Conservation (phyloP, 179 eudicot species). For the Corrigiola litoralis region DNA sequence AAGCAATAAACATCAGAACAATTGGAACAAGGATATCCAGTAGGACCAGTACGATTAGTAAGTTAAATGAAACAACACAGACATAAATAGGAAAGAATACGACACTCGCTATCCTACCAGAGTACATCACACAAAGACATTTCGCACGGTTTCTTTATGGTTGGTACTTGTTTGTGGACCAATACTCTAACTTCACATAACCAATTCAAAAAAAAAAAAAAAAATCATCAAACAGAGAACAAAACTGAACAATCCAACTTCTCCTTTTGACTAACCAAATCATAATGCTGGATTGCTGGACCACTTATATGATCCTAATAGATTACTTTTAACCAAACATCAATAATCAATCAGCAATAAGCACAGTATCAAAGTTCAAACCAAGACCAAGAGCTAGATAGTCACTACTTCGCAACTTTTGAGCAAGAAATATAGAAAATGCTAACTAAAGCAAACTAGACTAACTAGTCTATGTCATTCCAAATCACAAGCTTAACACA, state of each 20-base stretch:
- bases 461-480: no score
- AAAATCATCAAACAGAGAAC: constrained; percentile 1
- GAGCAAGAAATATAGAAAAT: no score
- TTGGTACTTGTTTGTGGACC: background rate
- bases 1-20: background rate
- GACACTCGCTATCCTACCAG: constrained; percentile 3
- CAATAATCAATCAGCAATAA: no score
- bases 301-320: background rate
- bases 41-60: constrained; percentile 3
- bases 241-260: background rate
- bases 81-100: background rate
- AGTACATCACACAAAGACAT: background rate
- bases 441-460: no score
- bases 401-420: no score
- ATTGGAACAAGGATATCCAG: background rate
- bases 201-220: background rate
- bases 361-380: no score
- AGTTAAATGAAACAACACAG: background rate
- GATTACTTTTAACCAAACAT: no score
- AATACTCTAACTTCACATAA: constrained; percentile 2
- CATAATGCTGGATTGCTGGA: background rate
- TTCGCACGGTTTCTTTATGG: background rate
- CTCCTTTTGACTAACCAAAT: background rate
- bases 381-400: no score
- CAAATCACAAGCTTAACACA: no score